Percentiles rank a stretch among this genome's conserved stretches.
Conservation (phyloP, 164 flowering plant species). For the Tinospora cordifolia region DNA sequence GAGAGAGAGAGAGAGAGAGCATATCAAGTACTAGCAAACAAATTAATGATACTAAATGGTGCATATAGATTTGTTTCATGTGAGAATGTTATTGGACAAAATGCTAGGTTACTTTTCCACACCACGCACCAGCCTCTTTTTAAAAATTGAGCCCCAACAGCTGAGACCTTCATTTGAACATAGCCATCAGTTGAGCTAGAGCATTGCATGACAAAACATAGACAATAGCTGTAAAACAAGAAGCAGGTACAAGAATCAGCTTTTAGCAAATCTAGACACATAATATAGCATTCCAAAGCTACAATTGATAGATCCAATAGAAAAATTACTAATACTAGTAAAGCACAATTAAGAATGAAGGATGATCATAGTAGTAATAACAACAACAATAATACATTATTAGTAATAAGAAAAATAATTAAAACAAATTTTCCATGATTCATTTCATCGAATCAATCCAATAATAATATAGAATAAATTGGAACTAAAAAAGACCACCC, state of each 20-base stretch:
- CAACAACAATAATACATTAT: neutral
- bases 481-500: too few species aligned
- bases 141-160: conserved; percentile 90
- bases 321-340: neutral
- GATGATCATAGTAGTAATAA: neutral
- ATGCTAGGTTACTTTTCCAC: neutral
- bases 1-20: too few species aligned
- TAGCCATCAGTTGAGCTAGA: conserved; percentile 75
- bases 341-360: neutral
- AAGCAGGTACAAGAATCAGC: neutral
- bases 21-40: neutral
- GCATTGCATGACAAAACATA: conserved; percentile 61
- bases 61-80: conserved; percentile 1
- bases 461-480: too few species aligned
- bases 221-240: conserved; percentile 59
- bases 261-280: neutral
- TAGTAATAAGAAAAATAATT: too few species aligned
- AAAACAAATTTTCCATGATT: too few species aligned
- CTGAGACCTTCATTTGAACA: conserved; percentile 79
- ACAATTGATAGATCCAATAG: neutral
- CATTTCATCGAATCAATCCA: too few species aligned
- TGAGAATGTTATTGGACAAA: neutral
- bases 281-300: neutral
- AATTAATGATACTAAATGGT: neutral
- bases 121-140: conserved; percentile 89